Conservation (phyloP, 306 rosid genomes). For the Sesbania bispinosa region DNA sequence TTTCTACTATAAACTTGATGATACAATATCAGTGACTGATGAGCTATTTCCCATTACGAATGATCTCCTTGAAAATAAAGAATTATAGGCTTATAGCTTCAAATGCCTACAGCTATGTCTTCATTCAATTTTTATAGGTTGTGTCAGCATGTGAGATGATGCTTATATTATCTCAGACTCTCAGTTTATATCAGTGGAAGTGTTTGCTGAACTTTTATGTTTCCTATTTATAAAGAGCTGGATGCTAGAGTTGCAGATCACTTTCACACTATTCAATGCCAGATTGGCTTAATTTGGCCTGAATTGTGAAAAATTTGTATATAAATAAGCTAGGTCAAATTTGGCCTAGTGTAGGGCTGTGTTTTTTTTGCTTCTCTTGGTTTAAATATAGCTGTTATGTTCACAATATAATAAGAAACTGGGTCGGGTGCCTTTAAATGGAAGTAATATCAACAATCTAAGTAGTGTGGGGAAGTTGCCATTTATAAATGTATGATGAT, state of each 20-base stretch:
- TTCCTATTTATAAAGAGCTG: background rate
- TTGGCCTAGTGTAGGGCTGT: background rate
- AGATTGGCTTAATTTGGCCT: background rate
- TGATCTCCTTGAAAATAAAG: background rate
- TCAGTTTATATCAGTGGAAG: background rate
- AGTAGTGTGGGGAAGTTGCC: background rate
- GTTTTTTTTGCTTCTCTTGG: background rate
- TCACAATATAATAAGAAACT: no score
- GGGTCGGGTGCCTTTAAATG: no score
- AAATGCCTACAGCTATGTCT: background rate
- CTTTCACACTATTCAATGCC: background rate
- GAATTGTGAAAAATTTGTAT: background rate
- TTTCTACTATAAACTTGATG: background rate
- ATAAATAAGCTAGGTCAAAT: background rate
- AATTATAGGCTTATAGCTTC: background rate
- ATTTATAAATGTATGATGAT: conserved; percentile 10
- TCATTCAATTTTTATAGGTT: background rate
- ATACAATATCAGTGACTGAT: background rate
- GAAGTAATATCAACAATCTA: no score
- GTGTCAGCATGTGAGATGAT: background rate
- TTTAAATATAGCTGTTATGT: background rate
- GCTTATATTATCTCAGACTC: background rate
- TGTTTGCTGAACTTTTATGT: background rate
- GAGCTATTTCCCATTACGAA: background rate
- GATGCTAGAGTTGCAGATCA: background rate